Conservation (phyloP, 345 rosid genomes). For the Salix purpurea region DNA sequence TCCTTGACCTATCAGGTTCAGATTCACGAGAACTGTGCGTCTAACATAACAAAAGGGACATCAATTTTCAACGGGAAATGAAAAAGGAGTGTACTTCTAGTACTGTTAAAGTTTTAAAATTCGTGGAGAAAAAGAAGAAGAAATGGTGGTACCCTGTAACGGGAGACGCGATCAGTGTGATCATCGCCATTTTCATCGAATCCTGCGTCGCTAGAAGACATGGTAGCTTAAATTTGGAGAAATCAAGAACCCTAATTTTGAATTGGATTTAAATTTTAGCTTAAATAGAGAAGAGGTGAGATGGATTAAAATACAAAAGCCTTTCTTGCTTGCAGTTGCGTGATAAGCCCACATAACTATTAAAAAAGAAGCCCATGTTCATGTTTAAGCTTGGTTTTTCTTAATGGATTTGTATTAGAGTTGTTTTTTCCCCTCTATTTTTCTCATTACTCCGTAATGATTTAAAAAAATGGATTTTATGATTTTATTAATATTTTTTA, state of each 20-base stretch:
- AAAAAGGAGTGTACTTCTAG: neutral
- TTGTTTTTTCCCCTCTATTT: too few species aligned
- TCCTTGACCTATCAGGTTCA: constrained; percentile 19
- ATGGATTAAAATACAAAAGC: neutral
- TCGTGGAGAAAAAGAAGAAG: neutral
- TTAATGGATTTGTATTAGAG: too few species aligned
- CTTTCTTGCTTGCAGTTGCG: neutral
- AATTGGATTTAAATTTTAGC: neutral
- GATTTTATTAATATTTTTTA: too few species aligned
- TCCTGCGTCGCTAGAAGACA: neutral
- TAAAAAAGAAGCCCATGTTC: neutral
- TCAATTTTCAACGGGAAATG: neutral
- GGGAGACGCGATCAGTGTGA: neutral
- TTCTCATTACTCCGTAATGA: too few species aligned
- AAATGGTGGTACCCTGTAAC: neutral
- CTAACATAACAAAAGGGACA: neutral
- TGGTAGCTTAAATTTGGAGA: neutral
- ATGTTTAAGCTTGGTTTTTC: neutral
- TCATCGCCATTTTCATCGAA: neutral
- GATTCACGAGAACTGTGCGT: constrained; percentile 14
- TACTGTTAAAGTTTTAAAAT: neutral
- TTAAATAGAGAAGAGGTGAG: neutral
- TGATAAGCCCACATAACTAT: neutral
- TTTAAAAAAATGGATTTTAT: too few species aligned
- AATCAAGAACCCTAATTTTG: neutral